Base-by-base conservation (phyloP, 805 yeast species). In the Naumovozyma baii region DNA sequence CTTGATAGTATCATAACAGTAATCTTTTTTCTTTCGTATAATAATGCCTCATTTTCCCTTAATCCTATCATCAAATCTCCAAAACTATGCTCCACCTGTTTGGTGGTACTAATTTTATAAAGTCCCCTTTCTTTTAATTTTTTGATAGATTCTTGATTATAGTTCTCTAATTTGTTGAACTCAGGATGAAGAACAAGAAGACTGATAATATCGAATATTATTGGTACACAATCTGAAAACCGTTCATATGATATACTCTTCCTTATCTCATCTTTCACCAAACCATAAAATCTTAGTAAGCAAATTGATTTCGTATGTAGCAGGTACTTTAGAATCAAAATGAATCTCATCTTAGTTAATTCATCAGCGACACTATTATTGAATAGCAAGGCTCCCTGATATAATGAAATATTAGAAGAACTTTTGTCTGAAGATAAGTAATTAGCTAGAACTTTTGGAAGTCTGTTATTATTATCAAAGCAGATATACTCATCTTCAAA, bases 361-460 rank as follows among this genome's bases (percentile, higher is more conserved):
- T 67, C 69, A 46, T 64, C 68, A 2, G 67, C 52, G 1, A 55
- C 43, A 2, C 57, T 53, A 17, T 57, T 47, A 20, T 51, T 57
- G 43, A 67, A 62, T 36, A 58, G 52, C 2, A 53, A 37, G 2
- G 66, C 54, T 18, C 59, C 61, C 41, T 66, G 68, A 20, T 59
- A 54, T 8, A 68, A 47, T 0, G 66, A 47, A 31, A 66, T 39
- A 33, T 55, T 56, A 0, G 70, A 57, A 15, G 47, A 44, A 5
- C 55, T 54, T 4, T 50, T 37, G 32, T 59, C 61, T 3, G 59
- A 52, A 4, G 55, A 36, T 20, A 67, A 29, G 59, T 64, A 57
- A 39, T 56, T 62, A 9, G 61, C 43, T 25, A 69, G 41, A 2
- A 41, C 22, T 19, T 53, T 51, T 8, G 79, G 78, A 8, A 70